These are phyloP conservation scores for Ustilago loliicola DNA, from an alignment of 1,284 basidiomycete genomes.

Conservation along the genomic window DNA sequence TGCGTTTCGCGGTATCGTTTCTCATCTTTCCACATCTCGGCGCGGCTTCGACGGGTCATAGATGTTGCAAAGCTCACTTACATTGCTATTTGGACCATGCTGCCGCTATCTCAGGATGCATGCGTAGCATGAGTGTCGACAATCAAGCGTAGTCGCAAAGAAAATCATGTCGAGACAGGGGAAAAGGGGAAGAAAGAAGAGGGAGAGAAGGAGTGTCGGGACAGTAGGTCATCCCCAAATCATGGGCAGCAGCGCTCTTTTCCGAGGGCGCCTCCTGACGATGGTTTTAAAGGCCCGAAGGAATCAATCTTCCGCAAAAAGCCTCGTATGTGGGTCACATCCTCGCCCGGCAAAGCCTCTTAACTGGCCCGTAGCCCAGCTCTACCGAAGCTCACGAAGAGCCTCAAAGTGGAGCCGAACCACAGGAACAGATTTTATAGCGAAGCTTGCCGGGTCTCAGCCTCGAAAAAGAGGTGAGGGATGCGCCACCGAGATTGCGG, in stretches of 20 bases:
- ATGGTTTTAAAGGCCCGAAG: slow-evolving; percentile 57
- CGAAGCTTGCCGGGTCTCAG: slow-evolving; percentile 35
- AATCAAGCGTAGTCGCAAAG: no score
- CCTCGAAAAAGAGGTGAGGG: slow-evolving; percentile 24
- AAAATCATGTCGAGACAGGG: not conserved
- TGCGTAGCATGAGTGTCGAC: not conserved
- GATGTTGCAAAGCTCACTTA: slow-evolving; percentile 19
- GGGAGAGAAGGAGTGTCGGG: slow-evolving; percentile 32
- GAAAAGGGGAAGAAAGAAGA: not conserved
- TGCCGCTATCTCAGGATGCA: not conserved
- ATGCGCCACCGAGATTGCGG: slow-evolving; percentile 46
- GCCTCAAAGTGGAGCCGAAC: slow-evolving; percentile 46
- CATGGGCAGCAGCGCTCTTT: slow-evolving; percentile 52
- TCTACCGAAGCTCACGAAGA: slow-evolving; percentile 55
- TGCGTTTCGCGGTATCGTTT: not conserved
- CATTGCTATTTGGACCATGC: slow-evolving; percentile 9
- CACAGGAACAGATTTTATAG: slow-evolving; percentile 37
- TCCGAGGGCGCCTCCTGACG: slow-evolving; percentile 56
- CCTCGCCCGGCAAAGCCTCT: slow-evolving; percentile 40
- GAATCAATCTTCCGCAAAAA: slow-evolving; percentile 46
- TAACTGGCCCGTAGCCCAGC: slow-evolving; percentile 27
- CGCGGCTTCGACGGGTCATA: not conserved
- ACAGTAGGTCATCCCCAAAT: slow-evolving; percentile 59
- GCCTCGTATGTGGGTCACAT: slow-evolving; percentile 32
- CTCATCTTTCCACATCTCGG: slow-evolving; percentile 11